A percentile compares a stretch with the other conserved stretches of the same genome.
Conservation (phyloP, 1,284 basidiomycete species). For the Heimioporus retisporus region DNA sequence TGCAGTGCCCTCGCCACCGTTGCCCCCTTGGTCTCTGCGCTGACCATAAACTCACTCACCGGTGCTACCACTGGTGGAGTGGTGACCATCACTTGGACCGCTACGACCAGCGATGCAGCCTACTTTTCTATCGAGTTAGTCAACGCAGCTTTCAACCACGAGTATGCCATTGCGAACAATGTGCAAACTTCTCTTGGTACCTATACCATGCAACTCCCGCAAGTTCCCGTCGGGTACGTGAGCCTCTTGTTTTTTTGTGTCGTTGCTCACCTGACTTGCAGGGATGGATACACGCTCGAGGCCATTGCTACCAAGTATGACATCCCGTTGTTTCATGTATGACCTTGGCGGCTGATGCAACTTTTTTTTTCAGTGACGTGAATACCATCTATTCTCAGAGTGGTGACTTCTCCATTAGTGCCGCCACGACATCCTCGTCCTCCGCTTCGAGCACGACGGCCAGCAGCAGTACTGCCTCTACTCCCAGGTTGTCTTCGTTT, state of each 20-base stretch:
- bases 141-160: conserved; percentile 63
- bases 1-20: conserved; percentile 56
- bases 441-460: conserved; percentile 31
- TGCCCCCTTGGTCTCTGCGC: conserved; percentile 60
- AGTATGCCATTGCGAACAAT: conserved; percentile 70
- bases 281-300: conserved; percentile 58
- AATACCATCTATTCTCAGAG: conserved; percentile 56
- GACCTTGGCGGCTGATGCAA: too few relatives aligned
- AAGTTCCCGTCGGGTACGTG: conserved; percentile 59
- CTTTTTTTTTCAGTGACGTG: conserved; percentile 53
- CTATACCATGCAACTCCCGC: conserved; percentile 57
- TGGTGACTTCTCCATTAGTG: conserved; percentile 55
- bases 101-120: conserved; percentile 51
- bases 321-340: neutral
- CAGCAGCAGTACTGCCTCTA: conserved; percentile 24
- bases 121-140: conserved; percentile 53
- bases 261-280: conserved; percentile 14
- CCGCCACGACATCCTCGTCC: conserved; percentile 14
- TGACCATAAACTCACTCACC: conserved; percentile 55
- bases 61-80: conserved; percentile 45
- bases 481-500: conserved; percentile 19
- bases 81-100: conserved; percentile 61
- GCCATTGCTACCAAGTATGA: conserved; percentile 57
- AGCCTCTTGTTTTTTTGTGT: neutral
- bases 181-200: conserved; percentile 51